A percentile compares a stretch with the other conserved stretches of the same genome.
Evolutionary conservation across 495 filamentous ascomycete species (phyloP).

Genomic region (Penicillium flavigenum): DNA sequence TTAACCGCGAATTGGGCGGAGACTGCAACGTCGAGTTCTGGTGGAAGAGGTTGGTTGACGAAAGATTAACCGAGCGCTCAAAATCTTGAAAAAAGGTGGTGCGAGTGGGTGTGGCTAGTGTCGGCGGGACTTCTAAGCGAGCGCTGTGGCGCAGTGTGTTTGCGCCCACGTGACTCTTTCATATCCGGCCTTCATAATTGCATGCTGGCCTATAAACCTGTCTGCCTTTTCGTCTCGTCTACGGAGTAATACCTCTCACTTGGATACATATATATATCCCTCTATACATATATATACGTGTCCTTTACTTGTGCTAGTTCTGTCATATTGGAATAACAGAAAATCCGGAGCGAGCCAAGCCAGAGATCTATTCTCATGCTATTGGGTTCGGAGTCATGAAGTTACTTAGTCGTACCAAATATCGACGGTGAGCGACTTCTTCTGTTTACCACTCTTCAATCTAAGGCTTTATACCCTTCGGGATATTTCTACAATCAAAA

Average conservation of each 20-base stretch:
- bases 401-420: conserved; percentile 44
- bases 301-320: neutral
- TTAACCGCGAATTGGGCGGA: conserved; percentile 86
- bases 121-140: conserved; percentile 41
- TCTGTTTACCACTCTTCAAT: conserved; percentile 15
- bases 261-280: too few species aligned
- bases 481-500: conserved; percentile 24
- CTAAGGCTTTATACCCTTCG: neutral
- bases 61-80: conserved; percentile 24
- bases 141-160: conserved; percentile 29
- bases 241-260: neutral
- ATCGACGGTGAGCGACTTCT: conserved; percentile 43
- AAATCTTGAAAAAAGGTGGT: conserved; percentile 48
- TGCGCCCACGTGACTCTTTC: conserved; percentile 31
- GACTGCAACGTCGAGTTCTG: conserved; percentile 80
- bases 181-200: conserved; percentile 5
- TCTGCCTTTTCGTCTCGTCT: neutral
- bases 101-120: conserved; percentile 41
- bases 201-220: conserved; percentile 6
- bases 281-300: neutral
- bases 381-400: conserved; percentile 49
- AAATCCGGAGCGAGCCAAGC: conserved; percentile 1
- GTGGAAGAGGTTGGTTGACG: conserved; percentile 33
- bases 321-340: neutral
- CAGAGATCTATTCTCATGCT: conserved; percentile 27